A percentile compares a stretch with the other conserved stretches of the same genome.
phyloP scores from a whole-genome alignment of 768 basidiomycete species.

The Pisolithus orientalis region DNA sequence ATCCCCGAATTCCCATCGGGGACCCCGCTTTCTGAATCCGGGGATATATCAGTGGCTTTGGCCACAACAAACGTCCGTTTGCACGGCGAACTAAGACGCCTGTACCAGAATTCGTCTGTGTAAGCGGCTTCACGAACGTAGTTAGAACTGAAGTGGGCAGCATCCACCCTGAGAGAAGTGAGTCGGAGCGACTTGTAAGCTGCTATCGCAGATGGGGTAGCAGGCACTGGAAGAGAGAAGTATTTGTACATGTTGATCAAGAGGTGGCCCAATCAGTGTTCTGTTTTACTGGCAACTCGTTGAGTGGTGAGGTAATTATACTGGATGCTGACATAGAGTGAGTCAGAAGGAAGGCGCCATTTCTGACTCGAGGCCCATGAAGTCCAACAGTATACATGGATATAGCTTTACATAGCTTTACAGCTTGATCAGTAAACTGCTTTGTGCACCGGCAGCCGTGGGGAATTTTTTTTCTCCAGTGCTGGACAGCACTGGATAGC shows the following conservation, averaged over 20 bases:
- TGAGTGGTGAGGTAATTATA: too few species aligned
- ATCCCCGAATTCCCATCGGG: slow-evolving; percentile 11
- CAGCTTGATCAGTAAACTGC: too few species aligned
- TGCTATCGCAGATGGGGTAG: slow-evolving; percentile 19
- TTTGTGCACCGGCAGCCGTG: too few species aligned
- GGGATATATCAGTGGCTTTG: neutral
- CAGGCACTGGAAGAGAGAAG: slow-evolving; percentile 10
- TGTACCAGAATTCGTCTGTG: slow-evolving; percentile 17
- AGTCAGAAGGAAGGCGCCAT: too few species aligned
- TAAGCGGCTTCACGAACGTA: slow-evolving; percentile 17
- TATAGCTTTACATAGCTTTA: too few species aligned
- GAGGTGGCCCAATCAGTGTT: neutral
- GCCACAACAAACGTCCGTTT: slow-evolving; percentile 14
- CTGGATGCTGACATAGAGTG: too few species aligned
- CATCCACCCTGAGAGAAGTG: slow-evolving; percentile 16
- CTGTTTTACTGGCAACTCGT: too few species aligned
- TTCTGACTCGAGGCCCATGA: too few species aligned
- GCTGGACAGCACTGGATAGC: too few species aligned
- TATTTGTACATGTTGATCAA: slow-evolving; percentile 5
- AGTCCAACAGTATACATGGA: too few species aligned
- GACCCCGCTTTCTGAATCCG: neutral
- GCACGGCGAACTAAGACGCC: slow-evolving; percentile 10
- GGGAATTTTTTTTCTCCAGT: too few species aligned
- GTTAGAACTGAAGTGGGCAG: slow-evolving; percentile 15
- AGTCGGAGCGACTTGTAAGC: slow-evolving; percentile 17